A percentile compares a stretch with the other conserved stretches of the same genome.
Evolutionary conservation across 768 basidiomycete species (phyloP).

Genomic region (Rhodotorula paludigena): DNA sequence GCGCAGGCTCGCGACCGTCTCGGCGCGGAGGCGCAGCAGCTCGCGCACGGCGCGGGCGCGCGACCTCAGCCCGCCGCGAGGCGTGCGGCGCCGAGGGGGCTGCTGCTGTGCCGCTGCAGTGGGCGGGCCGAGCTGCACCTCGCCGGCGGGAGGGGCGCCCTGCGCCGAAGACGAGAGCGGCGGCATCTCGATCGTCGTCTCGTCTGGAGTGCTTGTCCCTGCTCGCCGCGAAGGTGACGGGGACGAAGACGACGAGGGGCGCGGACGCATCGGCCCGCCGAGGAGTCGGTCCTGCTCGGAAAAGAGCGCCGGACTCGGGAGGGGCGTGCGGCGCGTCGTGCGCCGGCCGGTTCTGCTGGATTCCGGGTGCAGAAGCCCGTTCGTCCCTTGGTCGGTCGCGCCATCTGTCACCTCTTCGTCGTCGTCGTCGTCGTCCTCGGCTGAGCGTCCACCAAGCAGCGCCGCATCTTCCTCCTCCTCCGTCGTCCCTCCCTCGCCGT

Average conservation of each 20-base stretch:
- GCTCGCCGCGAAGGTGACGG: background rate
- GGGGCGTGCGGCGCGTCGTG: background rate
- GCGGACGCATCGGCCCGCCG: background rate
- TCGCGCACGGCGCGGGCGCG: slow-evolving; percentile 11
- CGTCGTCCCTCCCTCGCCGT: background rate
- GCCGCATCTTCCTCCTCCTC: background rate
- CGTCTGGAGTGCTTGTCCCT: background rate
- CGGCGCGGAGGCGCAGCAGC: slow-evolving; percentile 5
- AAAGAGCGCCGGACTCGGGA: slow-evolving; percentile 23
- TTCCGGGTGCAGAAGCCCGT: too few relatives aligned
- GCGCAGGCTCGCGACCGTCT: slow-evolving; percentile 19
- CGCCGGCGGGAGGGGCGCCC: background rate
- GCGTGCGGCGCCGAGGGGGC: background rate
- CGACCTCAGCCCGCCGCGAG: background rate
- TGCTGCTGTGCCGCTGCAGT: background rate
- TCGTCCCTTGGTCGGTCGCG: too few relatives aligned
- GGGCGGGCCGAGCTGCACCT: too few relatives aligned
- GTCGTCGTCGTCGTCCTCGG: too few relatives aligned
- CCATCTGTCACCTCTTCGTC: too few relatives aligned
- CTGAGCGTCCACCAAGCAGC: too few relatives aligned
- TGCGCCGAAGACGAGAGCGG: background rate
- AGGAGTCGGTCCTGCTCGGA: slow-evolving; percentile 27
- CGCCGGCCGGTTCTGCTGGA: background rate
- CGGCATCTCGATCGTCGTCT: background rate
- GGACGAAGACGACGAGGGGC: too few relatives aligned